Percentiles rank a stretch among this genome's conserved stretches.
Evolutionary conservation across 257 asterid genomes (phyloP).

Genomic region (Phtheirospermum japonicum): DNA sequence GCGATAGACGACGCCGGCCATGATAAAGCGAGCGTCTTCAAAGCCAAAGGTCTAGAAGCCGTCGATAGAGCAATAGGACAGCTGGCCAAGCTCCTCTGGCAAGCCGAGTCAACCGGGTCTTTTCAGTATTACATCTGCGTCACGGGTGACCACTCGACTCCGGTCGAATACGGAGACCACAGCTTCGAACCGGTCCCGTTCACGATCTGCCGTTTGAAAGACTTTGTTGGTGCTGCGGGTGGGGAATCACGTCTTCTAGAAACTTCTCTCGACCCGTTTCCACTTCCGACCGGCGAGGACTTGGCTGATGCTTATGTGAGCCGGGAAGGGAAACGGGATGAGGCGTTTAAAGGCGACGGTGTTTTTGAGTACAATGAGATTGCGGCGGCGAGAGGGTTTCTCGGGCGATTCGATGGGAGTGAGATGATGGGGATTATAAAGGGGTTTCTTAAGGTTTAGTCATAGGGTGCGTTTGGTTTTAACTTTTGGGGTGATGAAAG

Average conservation of each 20-base stretch:
- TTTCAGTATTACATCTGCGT: conserved; percentile 75
- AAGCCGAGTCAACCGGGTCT: conserved; percentile 60
- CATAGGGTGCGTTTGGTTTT: background rate
- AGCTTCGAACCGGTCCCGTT: conserved; percentile 98
- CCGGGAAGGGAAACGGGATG: conserved; percentile 35
- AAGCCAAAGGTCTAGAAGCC: conserved; percentile 89
- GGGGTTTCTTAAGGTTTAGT: conserved; percentile 50
- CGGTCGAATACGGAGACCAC: conserved; percentile 99
- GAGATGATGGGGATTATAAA: conserved; percentile 94
- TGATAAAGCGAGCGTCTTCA: conserved; percentile 89
- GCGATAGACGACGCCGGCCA: conserved; percentile 99
- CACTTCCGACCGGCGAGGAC: conserved; percentile 69
- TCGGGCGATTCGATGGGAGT: conserved; percentile 84
- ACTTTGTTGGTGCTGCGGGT: conserved; percentile 72
- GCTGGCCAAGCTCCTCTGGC: conserved; percentile 83
- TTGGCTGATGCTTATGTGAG: conserved; percentile 26
- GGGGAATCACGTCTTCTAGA: conserved; percentile 57
- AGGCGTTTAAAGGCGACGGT: conserved; percentile 57
- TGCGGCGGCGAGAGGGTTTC: conserved; percentile 82
- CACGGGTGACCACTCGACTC: conserved; percentile 96
- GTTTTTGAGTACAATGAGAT: conserved; percentile 72
- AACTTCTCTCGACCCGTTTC: conserved; percentile 77
- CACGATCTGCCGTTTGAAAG: conserved; percentile 70
- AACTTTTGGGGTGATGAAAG: background rate
- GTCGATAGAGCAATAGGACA: conserved; percentile 93